Evolutionary conservation across 768 basidiomycete species (phyloP), one percentile per base, ranked within the genome.

Genomic region (Boletus coccyginus): DNA sequence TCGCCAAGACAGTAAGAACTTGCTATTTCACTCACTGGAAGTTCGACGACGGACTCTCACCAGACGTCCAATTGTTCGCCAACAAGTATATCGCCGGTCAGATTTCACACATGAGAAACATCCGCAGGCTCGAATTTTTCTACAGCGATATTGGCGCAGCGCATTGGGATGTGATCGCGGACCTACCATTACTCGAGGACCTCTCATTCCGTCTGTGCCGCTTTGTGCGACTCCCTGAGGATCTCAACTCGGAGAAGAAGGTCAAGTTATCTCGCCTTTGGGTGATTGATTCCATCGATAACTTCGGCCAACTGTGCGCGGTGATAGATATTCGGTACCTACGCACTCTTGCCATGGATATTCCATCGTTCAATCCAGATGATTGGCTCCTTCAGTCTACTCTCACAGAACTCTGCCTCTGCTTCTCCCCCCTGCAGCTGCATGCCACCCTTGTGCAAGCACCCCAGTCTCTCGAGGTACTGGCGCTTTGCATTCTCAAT

Each of bases 1-100:
- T 77, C 11, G 69, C 73, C 6, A 53, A 58, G 40, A 58, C 66
- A 27, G 73, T 78, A 42, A 70, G 64, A 49, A 53, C 53, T 0
- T 68, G 69, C 24, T 21, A 24, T 35, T 62, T 70, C 45, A 36
- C 2, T 2, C 0, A 41, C 38, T 62, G 58, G 64, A 0, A 4
- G 14, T 7, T 35, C 32, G 8, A 17, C 5, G 16, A 16, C 21
- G 2, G 24, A 2, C 19, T 16, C n/a, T 29, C 50, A 6, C 59
- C 53, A 57, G 55, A 19, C 10, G 40, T 46, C 29, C 41, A 19
- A 31, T 36, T 50, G 0, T 60, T 58, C 19, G 8, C 21, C 2
- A 38, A 31, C 7, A 39, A 50, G 31, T 61, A 48, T 40, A 21
- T 46, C 19, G 3, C 39, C 4, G 64, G 52, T n/a, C n/a, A n/a